These are phyloP conservation scores for Atkinsonella hypoxylon DNA, from an alignment of 2,329 filamentous ascomycete species.

Conservation along the genomic window DNA sequence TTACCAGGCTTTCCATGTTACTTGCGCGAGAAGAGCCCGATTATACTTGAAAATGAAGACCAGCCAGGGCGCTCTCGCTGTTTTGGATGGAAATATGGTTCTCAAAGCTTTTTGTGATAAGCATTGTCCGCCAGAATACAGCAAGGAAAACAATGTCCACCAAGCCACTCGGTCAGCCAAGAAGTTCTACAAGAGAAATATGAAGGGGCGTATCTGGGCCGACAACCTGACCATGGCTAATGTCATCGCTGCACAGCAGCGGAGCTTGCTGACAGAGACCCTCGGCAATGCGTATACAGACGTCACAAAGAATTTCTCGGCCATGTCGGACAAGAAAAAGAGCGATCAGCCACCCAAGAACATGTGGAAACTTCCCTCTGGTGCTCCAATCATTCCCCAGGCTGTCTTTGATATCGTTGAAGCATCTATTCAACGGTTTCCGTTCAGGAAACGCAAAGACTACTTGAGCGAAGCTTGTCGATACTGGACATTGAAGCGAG, in stretches of 20 bases:
- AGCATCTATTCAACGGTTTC: slow-evolving; percentile 69
- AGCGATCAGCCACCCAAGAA: slow-evolving; percentile 35
- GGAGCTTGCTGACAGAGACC: slow-evolving; percentile 52
- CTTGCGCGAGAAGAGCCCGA: slow-evolving; percentile 77
- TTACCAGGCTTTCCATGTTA: slow-evolving; percentile 94
- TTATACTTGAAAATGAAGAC: slow-evolving; percentile 97
- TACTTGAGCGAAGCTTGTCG: slow-evolving; percentile 88
- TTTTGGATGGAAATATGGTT: slow-evolving; percentile 66
- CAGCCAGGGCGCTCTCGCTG: slow-evolving; percentile 63
- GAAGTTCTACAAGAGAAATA: slow-evolving; percentile 77
- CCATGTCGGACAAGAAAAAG: slow-evolving; percentile 65
- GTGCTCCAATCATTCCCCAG: slow-evolving; percentile 86
- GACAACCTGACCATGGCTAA: slow-evolving; percentile 78
- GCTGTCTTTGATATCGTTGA: slow-evolving; percentile 81
- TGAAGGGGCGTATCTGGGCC: slow-evolving; percentile 84
- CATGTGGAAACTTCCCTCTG: slow-evolving; percentile 84
- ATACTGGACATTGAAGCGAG: slow-evolving; percentile 95
- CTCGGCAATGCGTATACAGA: slow-evolving; percentile 73
- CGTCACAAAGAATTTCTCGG: slow-evolving; percentile 67
- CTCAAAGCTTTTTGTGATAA: slow-evolving; percentile 94
- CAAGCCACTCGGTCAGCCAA: slow-evolving; percentile 72
- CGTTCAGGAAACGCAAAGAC: slow-evolving; percentile 72
- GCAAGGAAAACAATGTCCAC: slow-evolving; percentile 73
- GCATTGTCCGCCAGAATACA: slow-evolving; percentile 83
- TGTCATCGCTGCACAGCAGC: slow-evolving; percentile 63